A percentile compares a stretch with the other conserved stretches of the same genome.
Conservation (phyloP, 1,284 basidiomycete genomes). For the Austropuccinia psidii region DNA sequence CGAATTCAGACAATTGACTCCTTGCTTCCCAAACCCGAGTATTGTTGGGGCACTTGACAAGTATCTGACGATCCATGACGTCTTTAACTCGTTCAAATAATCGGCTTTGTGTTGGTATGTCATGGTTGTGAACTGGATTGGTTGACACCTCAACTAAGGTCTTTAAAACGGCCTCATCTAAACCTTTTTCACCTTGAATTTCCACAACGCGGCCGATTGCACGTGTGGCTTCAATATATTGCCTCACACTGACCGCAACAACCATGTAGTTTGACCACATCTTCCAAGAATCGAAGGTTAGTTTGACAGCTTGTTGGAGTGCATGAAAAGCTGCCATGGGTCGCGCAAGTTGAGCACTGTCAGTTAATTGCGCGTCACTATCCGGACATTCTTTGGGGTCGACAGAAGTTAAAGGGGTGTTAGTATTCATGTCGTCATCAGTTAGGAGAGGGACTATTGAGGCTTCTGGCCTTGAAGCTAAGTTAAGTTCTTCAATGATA, state of each 20-base stretch:
- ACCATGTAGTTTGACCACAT: constrained; percentile 99
- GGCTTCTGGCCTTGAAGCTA: neutral
- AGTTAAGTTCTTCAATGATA: constrained; percentile 42
- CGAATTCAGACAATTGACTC: constrained; percentile 71
- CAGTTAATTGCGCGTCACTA: constrained; percentile 27
- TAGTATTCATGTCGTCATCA: constrained; percentile 25
- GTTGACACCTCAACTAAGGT: constrained; percentile 65
- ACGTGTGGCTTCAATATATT: constrained; percentile 75
- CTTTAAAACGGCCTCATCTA: constrained; percentile 80
- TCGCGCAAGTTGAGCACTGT: constrained; percentile 64
- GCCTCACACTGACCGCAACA: constrained; percentile 84
- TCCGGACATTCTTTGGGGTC: too few species aligned
- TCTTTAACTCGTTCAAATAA: constrained; percentile 58
- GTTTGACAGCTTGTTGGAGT: constrained; percentile 76
- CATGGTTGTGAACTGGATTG: neutral
- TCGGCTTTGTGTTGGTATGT: constrained; percentile 41
- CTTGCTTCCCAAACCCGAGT: constrained; percentile 60
- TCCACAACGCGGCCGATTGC: constrained; percentile 77
- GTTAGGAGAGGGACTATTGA: neutral
- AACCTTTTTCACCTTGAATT: constrained; percentile 61
- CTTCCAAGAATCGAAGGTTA: constrained; percentile 83
- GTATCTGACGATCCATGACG: constrained; percentile 59
- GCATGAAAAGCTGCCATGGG: constrained; percentile 68
- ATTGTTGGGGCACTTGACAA: constrained; percentile 53
- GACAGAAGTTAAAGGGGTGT: too few species aligned